Conservation (phyloP, 2,329 filamentous ascomycete species). For the Arthrobotrys megalospora region DNA sequence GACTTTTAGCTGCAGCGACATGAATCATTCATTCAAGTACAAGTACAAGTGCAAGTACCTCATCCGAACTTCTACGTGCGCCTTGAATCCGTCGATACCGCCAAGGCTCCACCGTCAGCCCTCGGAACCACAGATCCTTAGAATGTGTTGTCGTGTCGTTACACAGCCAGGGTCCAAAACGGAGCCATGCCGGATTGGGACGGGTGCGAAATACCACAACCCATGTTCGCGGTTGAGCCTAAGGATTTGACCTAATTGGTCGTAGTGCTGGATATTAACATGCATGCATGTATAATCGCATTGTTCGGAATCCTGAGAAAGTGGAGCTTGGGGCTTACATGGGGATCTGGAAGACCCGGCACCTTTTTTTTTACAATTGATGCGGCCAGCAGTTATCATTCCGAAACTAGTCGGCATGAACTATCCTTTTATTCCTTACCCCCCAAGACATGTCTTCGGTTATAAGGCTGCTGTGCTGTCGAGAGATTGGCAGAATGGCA, state of each 20-base stretch:
- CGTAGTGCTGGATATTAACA: not conserved
- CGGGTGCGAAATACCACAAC: slow-evolving; percentile 16
- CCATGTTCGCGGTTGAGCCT: not conserved
- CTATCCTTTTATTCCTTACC: not conserved
- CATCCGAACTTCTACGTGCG: not conserved
- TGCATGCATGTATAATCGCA: slow-evolving; percentile 1
- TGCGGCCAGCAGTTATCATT: not conserved
- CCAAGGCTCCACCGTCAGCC: not conserved
- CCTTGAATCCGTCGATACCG: not conserved
- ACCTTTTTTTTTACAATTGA: not conserved
- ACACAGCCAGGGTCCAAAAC: slow-evolving; percentile 1
- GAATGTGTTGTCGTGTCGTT: slow-evolving; percentile 28
- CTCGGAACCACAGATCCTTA: not conserved
- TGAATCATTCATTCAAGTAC: not conserved
- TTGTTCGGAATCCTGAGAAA: slow-evolving; percentile 18
- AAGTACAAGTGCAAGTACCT: not conserved
- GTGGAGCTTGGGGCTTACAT: slow-evolving; percentile 12
- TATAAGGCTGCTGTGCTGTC: slow-evolving; percentile 14
- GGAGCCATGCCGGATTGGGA: slow-evolving; percentile 6
- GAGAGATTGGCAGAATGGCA: slow-evolving; percentile 3
- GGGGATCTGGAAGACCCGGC: not conserved
- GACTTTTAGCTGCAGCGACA: not conserved
- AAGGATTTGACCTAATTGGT: slow-evolving; percentile 15
- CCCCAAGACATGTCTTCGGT: slow-evolving; percentile 11
- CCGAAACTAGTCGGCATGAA: not conserved